Evolutionary conservation across 2,329 filamentous ascomycete species (phyloP), one percentile per base, ranked within the genome.

Genomic region (Neofusicoccum parvum): DNA sequence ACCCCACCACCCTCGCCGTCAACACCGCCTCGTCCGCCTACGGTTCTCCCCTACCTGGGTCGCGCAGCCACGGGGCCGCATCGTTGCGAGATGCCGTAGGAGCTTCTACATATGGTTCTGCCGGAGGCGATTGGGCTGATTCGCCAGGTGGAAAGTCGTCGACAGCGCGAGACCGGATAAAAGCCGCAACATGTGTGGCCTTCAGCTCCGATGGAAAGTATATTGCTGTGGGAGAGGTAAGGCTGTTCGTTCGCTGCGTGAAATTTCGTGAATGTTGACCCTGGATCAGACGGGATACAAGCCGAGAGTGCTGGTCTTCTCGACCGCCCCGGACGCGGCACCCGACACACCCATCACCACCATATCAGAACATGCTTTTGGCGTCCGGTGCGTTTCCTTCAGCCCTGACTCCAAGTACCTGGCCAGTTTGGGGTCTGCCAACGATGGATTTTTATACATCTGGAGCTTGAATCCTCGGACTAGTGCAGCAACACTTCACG

Each of bases 361-460:
- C 41, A 87, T 99, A 65, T 91, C 88, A 64, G 95, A 99, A 74
- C 95, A 99, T 78, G 90, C 88, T 0, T 96, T 92, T 76, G 95
- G 95, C 6, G 92, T 99, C 37, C 90, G 89, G 66, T 91, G 91
- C 41, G 87, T 99, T 39, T 90, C 93, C 2, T 99, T 96, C 85
- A 97, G 94, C 67, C 85, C 90, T 0, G 92, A 97, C 76, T 92
- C 91, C 12, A 90, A 86, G 69, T 96, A 90, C 76, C 85, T 99
- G 39, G 95, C 95, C 2, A 96, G 93, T 20, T 83, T 99, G 12
- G 95, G 95, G 34, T 87, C 90, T 17, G 86, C 91, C 64, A 97
- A 97, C 75, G 95, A 99, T 78, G 94, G 94, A 0, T 98, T 96
- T 74, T 83, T 99, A 20, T 96, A 94, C 75, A 85, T 98, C 34